Percentiles rank a stretch among this genome's conserved stretches.
phyloP scores from a whole-genome alignment of 1,139 yeast species.

The Debaryomyces coudertii region DNA sequence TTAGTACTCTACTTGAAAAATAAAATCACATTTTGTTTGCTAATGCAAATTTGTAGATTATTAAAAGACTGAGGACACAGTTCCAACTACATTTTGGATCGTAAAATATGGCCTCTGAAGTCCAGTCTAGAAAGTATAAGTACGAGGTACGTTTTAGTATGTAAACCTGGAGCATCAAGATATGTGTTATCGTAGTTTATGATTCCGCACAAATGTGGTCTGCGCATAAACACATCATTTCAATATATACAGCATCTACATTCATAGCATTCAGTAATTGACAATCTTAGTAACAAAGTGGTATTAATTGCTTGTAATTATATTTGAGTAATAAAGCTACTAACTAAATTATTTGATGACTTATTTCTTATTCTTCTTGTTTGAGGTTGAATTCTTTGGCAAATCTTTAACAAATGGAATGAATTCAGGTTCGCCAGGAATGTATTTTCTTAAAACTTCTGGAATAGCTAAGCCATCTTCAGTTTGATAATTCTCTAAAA shows the following conservation, averaged over 20 bases:
- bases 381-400: conserved; percentile 91
- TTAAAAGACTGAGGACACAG: not conserved
- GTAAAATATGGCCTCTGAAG: no score
- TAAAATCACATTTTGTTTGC: not conserved
- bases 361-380: conserved; percentile 56
- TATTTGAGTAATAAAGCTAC: conserved; percentile 4
- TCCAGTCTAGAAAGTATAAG: no score
- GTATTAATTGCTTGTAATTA: not conserved
- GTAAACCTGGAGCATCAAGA: no score
- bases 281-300: not conserved
- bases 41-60: not conserved
- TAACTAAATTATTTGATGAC: conserved; percentile 3
- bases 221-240: no score
- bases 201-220: no score
- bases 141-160: no score
- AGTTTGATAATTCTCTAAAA: conserved; percentile 95
- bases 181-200: no score
- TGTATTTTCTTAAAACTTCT: conserved; percentile 90
- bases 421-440: conserved; percentile 98
- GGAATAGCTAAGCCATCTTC: conserved; percentile 94
- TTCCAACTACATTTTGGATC: no score
- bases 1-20: not conserved
- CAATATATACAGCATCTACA: no score
- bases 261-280: no score
- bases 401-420: conserved; percentile 87